phyloP scores from a whole-genome alignment of 2,329 filamentous ascomycete genomes.

The Bipolaris cookei region DNA sequence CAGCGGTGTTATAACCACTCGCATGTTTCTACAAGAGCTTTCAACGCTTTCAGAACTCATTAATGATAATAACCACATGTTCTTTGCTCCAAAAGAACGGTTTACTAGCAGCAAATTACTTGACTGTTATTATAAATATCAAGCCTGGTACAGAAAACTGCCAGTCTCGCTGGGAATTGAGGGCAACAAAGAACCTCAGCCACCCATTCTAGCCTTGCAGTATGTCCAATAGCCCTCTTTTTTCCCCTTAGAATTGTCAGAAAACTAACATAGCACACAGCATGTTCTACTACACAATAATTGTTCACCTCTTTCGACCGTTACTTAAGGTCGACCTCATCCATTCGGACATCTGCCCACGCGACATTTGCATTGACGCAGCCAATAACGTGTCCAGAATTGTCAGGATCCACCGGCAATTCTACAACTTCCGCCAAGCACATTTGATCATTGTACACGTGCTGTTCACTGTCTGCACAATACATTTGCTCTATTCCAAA shows the following conservation, averaged over 20 bases:
- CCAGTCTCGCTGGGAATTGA: constrained; percentile 66
- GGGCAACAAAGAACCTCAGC: constrained; percentile 63
- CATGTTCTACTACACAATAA: constrained; percentile 74
- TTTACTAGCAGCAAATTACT: constrained; percentile 69
- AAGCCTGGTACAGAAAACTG: constrained; percentile 73
- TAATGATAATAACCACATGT: constrained; percentile 72
- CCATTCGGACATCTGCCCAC: constrained; percentile 67
- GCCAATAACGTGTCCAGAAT: constrained; percentile 55
- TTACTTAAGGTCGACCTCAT: constrained; percentile 67
- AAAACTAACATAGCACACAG: constrained; percentile 24
- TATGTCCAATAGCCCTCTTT: constrained; percentile 55
- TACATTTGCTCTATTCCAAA: constrained; percentile 55
- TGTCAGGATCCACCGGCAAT: constrained; percentile 51
- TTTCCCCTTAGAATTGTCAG: neutral
- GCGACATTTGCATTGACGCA: constrained; percentile 66
- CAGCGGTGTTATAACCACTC: constrained; percentile 32
- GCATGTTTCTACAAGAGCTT: constrained; percentile 59
- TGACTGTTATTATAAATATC: constrained; percentile 69
- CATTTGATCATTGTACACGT: constrained; percentile 50
- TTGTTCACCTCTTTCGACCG: constrained; percentile 75
- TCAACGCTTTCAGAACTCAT: constrained; percentile 76
- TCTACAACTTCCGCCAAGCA: constrained; percentile 53
- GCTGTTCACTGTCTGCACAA: constrained; percentile 52
- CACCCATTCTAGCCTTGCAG: constrained; percentile 76
- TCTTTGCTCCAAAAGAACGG: constrained; percentile 72